Evolutionary conservation across 768 basidiomycete genomes (phyloP).

Genomic region (Lactarius sanguifluus): DNA sequence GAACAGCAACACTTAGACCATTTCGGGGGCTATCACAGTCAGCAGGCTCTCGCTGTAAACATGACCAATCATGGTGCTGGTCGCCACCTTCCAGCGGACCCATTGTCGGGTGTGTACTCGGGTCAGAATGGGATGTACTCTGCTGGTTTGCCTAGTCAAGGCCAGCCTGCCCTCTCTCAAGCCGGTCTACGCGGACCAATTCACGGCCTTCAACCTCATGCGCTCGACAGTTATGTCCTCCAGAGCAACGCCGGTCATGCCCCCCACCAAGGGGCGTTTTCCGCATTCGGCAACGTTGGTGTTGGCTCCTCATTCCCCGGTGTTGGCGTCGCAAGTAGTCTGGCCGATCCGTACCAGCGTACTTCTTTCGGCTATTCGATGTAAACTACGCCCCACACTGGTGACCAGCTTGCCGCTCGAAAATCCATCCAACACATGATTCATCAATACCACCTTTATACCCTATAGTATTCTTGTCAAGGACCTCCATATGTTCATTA

Average conservation of each 20-base stretch:
- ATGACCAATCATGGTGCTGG: constrained; percentile 50
- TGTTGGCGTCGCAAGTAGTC: constrained; percentile 48
- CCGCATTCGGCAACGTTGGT: constrained; percentile 55
- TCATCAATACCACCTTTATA: constrained; percentile 29
- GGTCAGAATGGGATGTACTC: constrained; percentile 62
- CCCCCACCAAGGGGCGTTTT: constrained; percentile 56
- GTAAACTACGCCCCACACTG: constrained; percentile 44
- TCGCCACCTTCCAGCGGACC: constrained; percentile 58
- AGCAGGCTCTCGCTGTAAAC: constrained; percentile 57
- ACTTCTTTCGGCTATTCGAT: constrained; percentile 76
- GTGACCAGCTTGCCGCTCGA: constrained; percentile 14
- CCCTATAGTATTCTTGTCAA: constrained; percentile 30
- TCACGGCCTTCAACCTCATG: constrained; percentile 63
- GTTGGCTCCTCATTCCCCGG: constrained; percentile 50
- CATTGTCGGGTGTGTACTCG: constrained; percentile 65
- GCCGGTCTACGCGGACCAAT: constrained; percentile 42
- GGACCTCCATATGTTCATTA: constrained; percentile 32
- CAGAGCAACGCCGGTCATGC: constrained; percentile 71
- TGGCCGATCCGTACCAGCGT: constrained; percentile 77
- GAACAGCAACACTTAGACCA: constrained; percentile 70
- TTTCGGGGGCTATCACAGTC: constrained; percentile 58
- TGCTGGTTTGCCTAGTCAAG: constrained; percentile 58
- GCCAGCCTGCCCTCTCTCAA: constrained; percentile 44
- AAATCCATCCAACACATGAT: constrained; percentile 18
- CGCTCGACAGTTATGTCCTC: constrained; percentile 80